phyloP scores from a whole-genome alignment of 495 filamentous ascomycete genomes.

The Aspergillus taichungensis region DNA sequence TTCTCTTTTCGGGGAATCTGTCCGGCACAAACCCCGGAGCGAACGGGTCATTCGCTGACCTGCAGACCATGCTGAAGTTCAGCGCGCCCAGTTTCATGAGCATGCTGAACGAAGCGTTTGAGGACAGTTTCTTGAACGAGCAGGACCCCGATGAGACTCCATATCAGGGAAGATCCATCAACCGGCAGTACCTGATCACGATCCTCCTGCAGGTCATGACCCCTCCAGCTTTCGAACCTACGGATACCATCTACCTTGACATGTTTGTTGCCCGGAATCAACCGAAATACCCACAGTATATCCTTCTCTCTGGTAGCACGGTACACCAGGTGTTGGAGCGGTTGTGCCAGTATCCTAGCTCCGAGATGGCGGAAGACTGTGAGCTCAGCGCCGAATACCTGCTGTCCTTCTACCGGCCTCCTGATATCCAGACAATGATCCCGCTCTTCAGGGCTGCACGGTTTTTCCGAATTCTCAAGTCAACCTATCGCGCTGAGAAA shows the following conservation, averaged over 20 bases:
- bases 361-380: conserved; percentile 83
- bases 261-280: conserved; percentile 97
- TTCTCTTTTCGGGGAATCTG: conserved; percentile 75
- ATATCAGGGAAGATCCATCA: conserved; percentile 55
- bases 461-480: conserved; percentile 91
- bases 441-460: conserved; percentile 69
- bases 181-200: conserved; percentile 82
- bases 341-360: conserved; percentile 73
- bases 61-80: conserved; percentile 76
- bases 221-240: conserved; percentile 55
- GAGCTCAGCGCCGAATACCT: conserved; percentile 94
- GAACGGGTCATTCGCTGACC: conserved; percentile 70
- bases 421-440: conserved; percentile 66
- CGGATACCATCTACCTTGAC: conserved; percentile 87
- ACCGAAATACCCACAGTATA: conserved; percentile 93
- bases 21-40: conserved; percentile 48
- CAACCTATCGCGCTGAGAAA: conserved; percentile 71
- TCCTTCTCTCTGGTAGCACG: conserved; percentile 77
- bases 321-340: conserved; percentile 73
- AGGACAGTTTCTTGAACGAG: conserved; percentile 87
- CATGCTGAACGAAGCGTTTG: conserved; percentile 94
- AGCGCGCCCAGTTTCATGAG: conserved; percentile 89
- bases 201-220: conserved; percentile 87
- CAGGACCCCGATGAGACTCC: conserved; percentile 26
- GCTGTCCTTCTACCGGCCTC: conserved; percentile 84